Evolutionary conservation across 2,329 filamentous ascomycete genomes (phyloP), one percentile per base, ranked within the genome.

Genomic region (Clathrospora elynae): DNA sequence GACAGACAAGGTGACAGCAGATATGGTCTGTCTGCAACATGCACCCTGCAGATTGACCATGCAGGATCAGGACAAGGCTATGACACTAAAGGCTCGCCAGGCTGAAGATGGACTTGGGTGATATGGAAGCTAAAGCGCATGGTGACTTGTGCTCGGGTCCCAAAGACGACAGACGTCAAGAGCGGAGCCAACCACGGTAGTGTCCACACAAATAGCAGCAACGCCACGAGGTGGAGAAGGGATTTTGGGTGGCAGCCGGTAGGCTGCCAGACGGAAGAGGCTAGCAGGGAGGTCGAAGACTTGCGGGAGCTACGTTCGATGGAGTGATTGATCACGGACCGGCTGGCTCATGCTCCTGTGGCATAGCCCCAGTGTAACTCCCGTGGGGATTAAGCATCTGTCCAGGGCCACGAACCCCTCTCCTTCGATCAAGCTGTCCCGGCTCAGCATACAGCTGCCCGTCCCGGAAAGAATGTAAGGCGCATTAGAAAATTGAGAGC

Each of bases 351-450:
- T 56, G 59, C 61, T 67, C 64, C 65, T 68, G 65, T 69, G 64
- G 65, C 64, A 70, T 68, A 62, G 67, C 64, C 65, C 63, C 63
- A 49, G 62, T 66, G 63, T 64, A 64, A 68, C 66, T 67, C 58
- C 59, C 59, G 59, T 65, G 60, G 59, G 55, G 55, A 62, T 57
- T 51, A 57, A 62, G 57, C 57, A 38, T 61, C 53, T 57, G 51
- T 56, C 57, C 55, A 61, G 53, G 59, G 53, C 51, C 58, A 35
- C 57, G 60, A 55, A 58, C 54, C 46, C 53, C 49, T 55, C 55
- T 45, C 44, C 44, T 55, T 54, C 46, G 46, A 53, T 48, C 37
- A 46, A 39, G 44, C 43, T n/a, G n/a, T n/a, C n/a, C n/a, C n/a
- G n/a, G n/a, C n/a, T n/a, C n/a, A n/a, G n/a, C n/a, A n/a, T n/a